Percentiles rank a stretch among this genome's conserved stretches.
phyloP scores from a whole-genome alignment of 2,329 filamentous ascomycete genomes.

The Lecanosticta acicola region DNA sequence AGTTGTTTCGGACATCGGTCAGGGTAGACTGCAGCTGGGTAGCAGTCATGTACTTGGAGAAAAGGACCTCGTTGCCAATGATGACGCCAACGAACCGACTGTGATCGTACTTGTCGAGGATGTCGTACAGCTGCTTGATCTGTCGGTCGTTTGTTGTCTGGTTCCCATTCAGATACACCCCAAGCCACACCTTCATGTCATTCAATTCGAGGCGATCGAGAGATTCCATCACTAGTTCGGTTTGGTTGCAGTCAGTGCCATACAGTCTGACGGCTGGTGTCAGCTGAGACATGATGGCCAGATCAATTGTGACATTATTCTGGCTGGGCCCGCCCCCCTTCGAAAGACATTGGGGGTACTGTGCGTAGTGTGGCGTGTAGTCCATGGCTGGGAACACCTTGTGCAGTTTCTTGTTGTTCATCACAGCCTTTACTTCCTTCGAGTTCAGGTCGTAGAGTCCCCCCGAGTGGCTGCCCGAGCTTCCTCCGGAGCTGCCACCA shows the following conservation, averaged over 20 bases:
- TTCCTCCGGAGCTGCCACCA: slow-evolving; percentile 6
- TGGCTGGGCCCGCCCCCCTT: slow-evolving; percentile 67
- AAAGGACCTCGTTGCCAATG: slow-evolving; percentile 60
- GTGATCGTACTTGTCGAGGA: slow-evolving; percentile 61
- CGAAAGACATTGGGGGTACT: slow-evolving; percentile 76
- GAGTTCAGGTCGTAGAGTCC: slow-evolving; percentile 67
- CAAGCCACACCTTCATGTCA: slow-evolving; percentile 85
- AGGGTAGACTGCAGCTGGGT: slow-evolving; percentile 60
- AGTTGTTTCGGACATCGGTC: slow-evolving; percentile 62
- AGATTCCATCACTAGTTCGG: slow-evolving; percentile 82
- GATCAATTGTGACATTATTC: slow-evolving; percentile 88
- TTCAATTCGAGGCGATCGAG: slow-evolving; percentile 66
- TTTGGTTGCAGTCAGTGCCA: slow-evolving; percentile 96
- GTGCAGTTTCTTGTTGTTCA: slow-evolving; percentile 77
- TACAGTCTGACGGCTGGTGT: slow-evolving; percentile 86
- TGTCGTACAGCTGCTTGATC: slow-evolving; percentile 73
- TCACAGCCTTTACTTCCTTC: slow-evolving; percentile 68
- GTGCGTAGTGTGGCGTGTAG: slow-evolving; percentile 85
- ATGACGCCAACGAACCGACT: slow-evolving; percentile 55
- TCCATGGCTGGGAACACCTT: slow-evolving; percentile 94
- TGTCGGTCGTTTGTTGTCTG: slow-evolving; percentile 78
- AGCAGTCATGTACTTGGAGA: slow-evolving; percentile 60
- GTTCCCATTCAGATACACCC: slow-evolving; percentile 87
- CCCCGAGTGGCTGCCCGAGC: slow-evolving; percentile 8
- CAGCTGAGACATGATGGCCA: slow-evolving; percentile 83